Evolutionary conservation across 495 filamentous ascomycete genomes (phyloP).

Genomic region (Aspergillus saccharolyticus): DNA sequence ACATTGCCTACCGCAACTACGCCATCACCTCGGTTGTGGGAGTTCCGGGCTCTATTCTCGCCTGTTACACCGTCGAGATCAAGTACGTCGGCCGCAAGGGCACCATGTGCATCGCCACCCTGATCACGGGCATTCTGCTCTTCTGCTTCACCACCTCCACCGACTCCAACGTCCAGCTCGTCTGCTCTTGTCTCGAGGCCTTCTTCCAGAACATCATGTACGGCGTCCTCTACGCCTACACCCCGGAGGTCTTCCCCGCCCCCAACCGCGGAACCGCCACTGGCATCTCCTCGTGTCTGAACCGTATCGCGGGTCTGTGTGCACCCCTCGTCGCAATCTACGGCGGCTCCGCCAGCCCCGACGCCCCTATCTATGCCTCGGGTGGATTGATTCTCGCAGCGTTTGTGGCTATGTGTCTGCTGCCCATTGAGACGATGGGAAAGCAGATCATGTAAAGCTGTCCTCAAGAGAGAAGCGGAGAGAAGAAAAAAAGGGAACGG

Average conservation of each 20-base stretch:
- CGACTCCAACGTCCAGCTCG: constrained; percentile 44
- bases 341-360: constrained; percentile 33
- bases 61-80: constrained; percentile 51
- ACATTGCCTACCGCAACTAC: constrained; percentile 56
- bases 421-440: constrained; percentile 52
- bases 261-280: constrained; percentile 55
- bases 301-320: constrained; percentile 53
- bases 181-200: constrained; percentile 49
- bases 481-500: too few species aligned
- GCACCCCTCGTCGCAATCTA: constrained; percentile 56
- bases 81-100: constrained; percentile 57
- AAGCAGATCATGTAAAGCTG: constrained; percentile 38
- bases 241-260: constrained; percentile 58
- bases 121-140: constrained; percentile 54
- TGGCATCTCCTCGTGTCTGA: constrained; percentile 53
- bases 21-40: constrained; percentile 55
- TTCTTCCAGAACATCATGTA: constrained; percentile 65
- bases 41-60: constrained; percentile 52
- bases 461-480: too few species aligned
- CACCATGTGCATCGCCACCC: constrained; percentile 49
- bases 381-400: constrained; percentile 48
- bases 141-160: constrained; percentile 54
- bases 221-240: constrained; percentile 57
- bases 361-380: constrained; percentile 50
- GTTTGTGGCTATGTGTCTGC: constrained; percentile 45